Base-by-base conservation (phyloP, 2,329 filamentous ascomycete genomes). In the Albifimbria verrucaria region DNA sequence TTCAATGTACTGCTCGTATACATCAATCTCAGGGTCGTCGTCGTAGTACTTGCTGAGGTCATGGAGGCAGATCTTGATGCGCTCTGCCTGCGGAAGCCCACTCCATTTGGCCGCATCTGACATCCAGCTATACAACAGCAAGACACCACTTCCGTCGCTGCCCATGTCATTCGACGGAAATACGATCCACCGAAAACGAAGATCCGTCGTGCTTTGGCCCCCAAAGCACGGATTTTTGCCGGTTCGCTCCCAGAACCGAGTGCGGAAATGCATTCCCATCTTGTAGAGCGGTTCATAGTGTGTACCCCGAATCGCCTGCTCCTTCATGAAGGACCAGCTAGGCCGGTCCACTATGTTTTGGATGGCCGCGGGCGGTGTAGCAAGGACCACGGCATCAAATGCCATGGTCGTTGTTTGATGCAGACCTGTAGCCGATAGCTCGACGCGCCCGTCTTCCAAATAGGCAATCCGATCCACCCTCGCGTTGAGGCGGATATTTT, bases 71-170 rank as follows among this genome's bases (percentile, higher is more conserved):
- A 47, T 47, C 39, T 46, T 20, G 26, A 51, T 39, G 17, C 49
- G 41, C 28, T 53, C 52, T 11, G 21, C 36, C 11, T 48, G 48
- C 15, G 48, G 46, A 18, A 53, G 42, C 11, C 48, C 47, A n/a
- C n/a, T 46, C 52, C 52, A 53, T 26, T 53, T 53, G 12, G 28
- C 22, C 20, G 52, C 52, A 43, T 53, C 52, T 10, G 39, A 36
- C 52, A 53, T 53, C 52, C 52, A 53, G 48, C 48, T 46, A 42
- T 53, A 53, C 4, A 53, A 48, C 48, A 53, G n/a, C 39, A 53
- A 43, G 6, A 50, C 48, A 32, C 52, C 52, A 11, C 36, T 24
- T 15, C 52, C 52, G 39, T 53, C 28, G 48, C 48, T 36, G n/a
- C 41, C 36, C 18, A 43, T 49, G 26, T 41, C 48, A 39, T 53